phyloP scores from a whole-genome alignment of 805 yeast species.

The Saccharomycopsis sp. region DNA sequence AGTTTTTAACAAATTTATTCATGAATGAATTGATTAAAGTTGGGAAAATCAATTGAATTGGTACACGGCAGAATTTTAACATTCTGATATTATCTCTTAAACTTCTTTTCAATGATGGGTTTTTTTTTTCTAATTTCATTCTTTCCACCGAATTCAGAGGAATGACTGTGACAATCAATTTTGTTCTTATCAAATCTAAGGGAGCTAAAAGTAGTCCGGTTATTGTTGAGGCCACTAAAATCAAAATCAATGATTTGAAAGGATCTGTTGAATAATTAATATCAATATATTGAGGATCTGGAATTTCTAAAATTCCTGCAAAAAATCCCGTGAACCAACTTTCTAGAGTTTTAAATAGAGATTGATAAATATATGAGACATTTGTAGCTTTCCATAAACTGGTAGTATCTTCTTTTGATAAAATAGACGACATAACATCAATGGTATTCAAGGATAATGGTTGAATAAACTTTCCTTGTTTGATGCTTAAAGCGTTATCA shows the following conservation, averaged over 20 bases:
- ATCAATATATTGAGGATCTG: conserved; percentile 84
- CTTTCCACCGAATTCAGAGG: conserved; percentile 20
- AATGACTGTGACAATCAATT: conserved; percentile 62
- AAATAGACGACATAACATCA: conserved; percentile 53
- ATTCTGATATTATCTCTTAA: conserved; percentile 54
- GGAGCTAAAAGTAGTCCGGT: conserved; percentile 73
- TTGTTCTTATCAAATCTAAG: conserved; percentile 68
- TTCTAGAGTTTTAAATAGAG: conserved; percentile 66
- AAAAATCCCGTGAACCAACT: conserved; percentile 89
- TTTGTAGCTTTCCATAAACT: conserved; percentile 68
- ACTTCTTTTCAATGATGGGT: conserved; percentile 38
- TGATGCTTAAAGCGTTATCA: not conserved
- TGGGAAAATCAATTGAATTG: conserved; percentile 53
- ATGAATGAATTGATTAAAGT: conserved; percentile 56
- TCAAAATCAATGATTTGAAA: conserved; percentile 50
- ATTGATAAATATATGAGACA: conserved; percentile 69
- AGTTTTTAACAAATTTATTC: conserved; percentile 46
- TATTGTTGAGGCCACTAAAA: conserved; percentile 59
- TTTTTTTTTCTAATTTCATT: conserved; percentile 23
- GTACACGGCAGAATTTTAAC: conserved; percentile 41
- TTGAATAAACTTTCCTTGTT: conserved; percentile 27
- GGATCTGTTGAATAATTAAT: conserved; percentile 74
- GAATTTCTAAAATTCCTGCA: conserved; percentile 70
- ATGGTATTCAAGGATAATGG: conserved; percentile 54
- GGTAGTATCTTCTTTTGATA: conserved; percentile 60